Percentiles rank a stretch among this genome's conserved stretches.
These are phyloP conservation scores for Diddensiella caesifluorescens DNA, from an alignment of 805 yeast genomes.

Conservation along the genomic window DNA sequence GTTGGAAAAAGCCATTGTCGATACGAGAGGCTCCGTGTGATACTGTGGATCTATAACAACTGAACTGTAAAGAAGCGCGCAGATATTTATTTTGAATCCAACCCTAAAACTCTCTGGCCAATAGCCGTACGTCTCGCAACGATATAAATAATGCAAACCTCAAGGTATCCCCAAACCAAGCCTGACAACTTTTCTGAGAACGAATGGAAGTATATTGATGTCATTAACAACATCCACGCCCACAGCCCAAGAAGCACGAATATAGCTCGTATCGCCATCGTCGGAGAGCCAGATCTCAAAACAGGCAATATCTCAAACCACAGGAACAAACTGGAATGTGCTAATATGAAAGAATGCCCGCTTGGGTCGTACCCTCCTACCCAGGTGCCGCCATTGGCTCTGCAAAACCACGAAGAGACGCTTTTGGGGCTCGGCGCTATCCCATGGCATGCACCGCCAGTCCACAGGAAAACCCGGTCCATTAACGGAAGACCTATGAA, in stretches of 20 bases:
- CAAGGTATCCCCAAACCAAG: constrained; percentile 52
- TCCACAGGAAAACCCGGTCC: constrained; percentile 73
- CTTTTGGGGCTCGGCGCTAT: constrained; percentile 4
- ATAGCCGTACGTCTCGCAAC: neutral
- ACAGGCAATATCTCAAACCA: constrained; percentile 55
- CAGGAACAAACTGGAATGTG: constrained; percentile 59
- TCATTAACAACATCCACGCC: constrained; percentile 84
- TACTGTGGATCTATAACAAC: too few species aligned
- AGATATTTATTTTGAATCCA: too few species aligned
- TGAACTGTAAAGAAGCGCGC: too few species aligned
- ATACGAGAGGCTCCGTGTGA: too few species aligned
- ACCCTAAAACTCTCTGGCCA: neutral
- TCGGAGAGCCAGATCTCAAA: constrained; percentile 27
- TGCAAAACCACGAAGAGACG: constrained; percentile 40
- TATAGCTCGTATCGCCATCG: constrained; percentile 28
- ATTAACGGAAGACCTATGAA: constrained; percentile 77
- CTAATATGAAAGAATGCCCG: constrained; percentile 82
- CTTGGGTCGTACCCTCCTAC: constrained; percentile 91
- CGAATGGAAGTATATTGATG: constrained; percentile 81
- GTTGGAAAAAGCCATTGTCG: too few species aligned
- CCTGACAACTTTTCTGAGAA: constrained; percentile 71
- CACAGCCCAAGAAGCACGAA: constrained; percentile 46
- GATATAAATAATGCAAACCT: constrained; percentile 43
- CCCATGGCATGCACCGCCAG: constrained; percentile 74
- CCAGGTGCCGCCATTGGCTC: constrained; percentile 64